A percentile compares a stretch with the other conserved stretches of the same genome.
phyloP scores from a whole-genome alignment of 371 early-diverging fungal genomes.

The Mortierella sp. region DNA sequence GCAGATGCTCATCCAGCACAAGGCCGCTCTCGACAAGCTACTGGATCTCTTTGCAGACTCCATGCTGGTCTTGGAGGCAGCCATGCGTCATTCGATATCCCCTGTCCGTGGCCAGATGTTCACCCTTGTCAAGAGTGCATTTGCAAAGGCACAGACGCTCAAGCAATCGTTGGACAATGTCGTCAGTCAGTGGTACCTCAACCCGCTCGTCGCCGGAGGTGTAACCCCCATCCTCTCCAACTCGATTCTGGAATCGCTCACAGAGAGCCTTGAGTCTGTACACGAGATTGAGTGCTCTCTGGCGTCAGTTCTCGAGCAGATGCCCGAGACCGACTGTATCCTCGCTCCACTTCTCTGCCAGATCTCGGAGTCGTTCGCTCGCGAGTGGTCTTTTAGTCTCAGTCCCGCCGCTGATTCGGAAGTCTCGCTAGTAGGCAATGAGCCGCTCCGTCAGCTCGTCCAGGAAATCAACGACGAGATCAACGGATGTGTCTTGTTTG shows the following conservation, averaged over 20 bases:
- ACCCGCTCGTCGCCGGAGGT: constrained; percentile 38
- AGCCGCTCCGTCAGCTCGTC: constrained; percentile 25
- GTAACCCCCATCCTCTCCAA: constrained; percentile 32
- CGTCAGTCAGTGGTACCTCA: constrained; percentile 48
- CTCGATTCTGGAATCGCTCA: constrained; percentile 27
- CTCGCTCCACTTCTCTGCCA: constrained; percentile 43
- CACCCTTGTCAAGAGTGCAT: constrained; percentile 15
- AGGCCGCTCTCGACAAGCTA: constrained; percentile 62
- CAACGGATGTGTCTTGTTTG: constrained; percentile 46
- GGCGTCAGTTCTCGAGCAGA: constrained; percentile 29
- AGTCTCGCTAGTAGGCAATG: constrained; percentile 35
- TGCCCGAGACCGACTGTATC: constrained; percentile 41
- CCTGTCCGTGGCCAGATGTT: constrained; percentile 39
- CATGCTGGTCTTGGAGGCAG: constrained; percentile 46
- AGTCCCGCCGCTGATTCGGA: background rate
- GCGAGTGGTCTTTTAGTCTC: constrained; percentile 11
- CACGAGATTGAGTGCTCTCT: constrained; percentile 37
- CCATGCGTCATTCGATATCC: constrained; percentile 36
- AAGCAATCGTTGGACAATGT: constrained; percentile 36
- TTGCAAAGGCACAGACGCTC: constrained; percentile 35
- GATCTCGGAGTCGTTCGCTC: constrained; percentile 50
- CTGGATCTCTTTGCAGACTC: constrained; percentile 56
- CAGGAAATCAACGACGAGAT: constrained; percentile 50
- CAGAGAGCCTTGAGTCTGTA: constrained; percentile 33
- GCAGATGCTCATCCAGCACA: constrained; percentile 58